phyloP scores from a whole-genome alignment of 2,329 filamentous ascomycete genomes.

The Fusarium agapanthi region DNA sequence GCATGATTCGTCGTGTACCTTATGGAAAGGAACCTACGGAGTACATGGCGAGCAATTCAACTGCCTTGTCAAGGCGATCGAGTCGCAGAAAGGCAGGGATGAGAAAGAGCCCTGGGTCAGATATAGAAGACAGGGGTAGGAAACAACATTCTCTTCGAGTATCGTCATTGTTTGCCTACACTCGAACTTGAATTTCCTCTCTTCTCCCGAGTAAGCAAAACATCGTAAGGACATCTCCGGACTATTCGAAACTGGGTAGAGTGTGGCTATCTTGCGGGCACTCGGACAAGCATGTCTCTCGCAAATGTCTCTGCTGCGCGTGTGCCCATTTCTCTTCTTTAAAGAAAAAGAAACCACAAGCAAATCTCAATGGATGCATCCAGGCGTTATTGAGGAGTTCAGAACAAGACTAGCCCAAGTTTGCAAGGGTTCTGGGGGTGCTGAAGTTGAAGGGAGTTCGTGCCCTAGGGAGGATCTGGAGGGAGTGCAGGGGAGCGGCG shows the following conservation, averaged over 20 bases:
- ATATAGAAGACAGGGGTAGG: background rate
- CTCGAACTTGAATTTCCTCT: background rate
- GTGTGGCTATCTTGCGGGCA: background rate
- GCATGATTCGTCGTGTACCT: background rate
- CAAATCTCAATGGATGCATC: slow-evolving; percentile 4
- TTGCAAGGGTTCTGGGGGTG: slow-evolving; percentile 5
- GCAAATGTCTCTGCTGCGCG: slow-evolving; percentile 1
- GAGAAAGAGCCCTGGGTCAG: background rate
- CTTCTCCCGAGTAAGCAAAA: background rate
- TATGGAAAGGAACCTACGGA: background rate
- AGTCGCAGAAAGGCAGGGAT: slow-evolving; percentile 4
- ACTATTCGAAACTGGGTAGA: background rate
- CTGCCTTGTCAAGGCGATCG: background rate
- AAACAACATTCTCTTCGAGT: background rate
- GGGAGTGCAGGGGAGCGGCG: slow-evolving; percentile 12
- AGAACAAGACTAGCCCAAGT: slow-evolving; percentile 1
- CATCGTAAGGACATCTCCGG: background rate
- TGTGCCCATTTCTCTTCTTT: slow-evolving; percentile 8
- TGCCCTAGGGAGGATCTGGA: slow-evolving; percentile 6
- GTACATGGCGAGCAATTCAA: background rate
- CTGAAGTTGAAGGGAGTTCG: slow-evolving; percentile 24
- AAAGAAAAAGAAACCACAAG: slow-evolving; percentile 11
- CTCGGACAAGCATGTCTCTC: slow-evolving; percentile 1
- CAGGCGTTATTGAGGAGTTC: slow-evolving; percentile 2
- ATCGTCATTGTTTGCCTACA: background rate